Evolutionary conservation across 257 asterid species (phyloP).

Genomic region (Fraxinus excelsior): DNA sequence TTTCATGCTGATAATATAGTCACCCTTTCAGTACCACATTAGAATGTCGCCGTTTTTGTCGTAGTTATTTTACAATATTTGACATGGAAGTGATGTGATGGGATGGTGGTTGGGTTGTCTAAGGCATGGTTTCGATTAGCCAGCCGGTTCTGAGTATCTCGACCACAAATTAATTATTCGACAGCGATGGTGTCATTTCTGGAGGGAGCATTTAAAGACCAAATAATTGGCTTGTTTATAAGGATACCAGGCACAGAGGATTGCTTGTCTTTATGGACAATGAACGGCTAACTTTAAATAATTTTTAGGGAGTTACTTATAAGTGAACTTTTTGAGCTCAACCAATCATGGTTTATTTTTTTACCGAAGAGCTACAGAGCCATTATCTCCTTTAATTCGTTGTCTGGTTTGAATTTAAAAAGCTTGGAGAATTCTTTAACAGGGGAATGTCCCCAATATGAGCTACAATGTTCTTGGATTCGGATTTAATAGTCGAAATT

Average conservation of each 20-base stretch:
- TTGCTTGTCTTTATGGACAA: neutral
- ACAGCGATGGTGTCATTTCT: neutral
- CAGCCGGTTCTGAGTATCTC: neutral
- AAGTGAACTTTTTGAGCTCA: neutral
- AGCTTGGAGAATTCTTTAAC: neutral
- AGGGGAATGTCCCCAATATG: neutral
- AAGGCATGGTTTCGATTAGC: neutral
- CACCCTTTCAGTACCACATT: no score
- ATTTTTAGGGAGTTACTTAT: no score
- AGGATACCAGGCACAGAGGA: neutral
- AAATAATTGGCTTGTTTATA: neutral
- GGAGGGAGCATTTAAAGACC: neutral
- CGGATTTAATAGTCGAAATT: neutral
- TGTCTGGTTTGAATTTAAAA: neutral
- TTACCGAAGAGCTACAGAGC: no score
- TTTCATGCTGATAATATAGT: neutral
- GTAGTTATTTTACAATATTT: neutral
- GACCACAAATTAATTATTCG: no score
- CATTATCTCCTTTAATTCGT: neutral
- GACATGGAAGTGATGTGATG: neutral
- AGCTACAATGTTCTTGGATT: constrained; percentile 1
- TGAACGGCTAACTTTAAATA: neutral
- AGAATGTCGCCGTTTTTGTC: neutral
- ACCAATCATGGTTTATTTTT: neutral
- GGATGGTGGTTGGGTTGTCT: neutral